Conservation (phyloP, 129 eudicot genomes). For the Helianthus annuus region HanXRQr2.0-SUNRISE NC_035446.2:166885871-166886370, state of each 20-base stretch:
- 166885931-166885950: background rate
- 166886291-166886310: constrained; percentile 86
- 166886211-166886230: constrained; percentile 77
- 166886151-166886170: background rate
- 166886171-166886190: constrained; percentile 50
- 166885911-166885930: background rate
- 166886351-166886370: constrained; percentile 90
- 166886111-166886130: background rate
- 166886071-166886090: background rate
- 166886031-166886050: background rate
- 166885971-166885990: too few species aligned
- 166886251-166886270: constrained; percentile 78
- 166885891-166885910: background rate
- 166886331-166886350: constrained; percentile 86
- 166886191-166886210: constrained; percentile 98
- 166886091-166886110: background rate
- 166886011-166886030: too few species aligned
- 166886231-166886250: constrained; percentile 44
- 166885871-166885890: background rate
- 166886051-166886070: background rate
- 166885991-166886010: too few species aligned
- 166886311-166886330: constrained; percentile 94
- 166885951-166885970: background rate
- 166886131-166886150: background rate
- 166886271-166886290: constrained; percentile 74